These are phyloP conservation scores for Nitzschia inconspicua DNA, from an alignment of 108 stramenopile species.

Conservation along the genomic window DNA sequence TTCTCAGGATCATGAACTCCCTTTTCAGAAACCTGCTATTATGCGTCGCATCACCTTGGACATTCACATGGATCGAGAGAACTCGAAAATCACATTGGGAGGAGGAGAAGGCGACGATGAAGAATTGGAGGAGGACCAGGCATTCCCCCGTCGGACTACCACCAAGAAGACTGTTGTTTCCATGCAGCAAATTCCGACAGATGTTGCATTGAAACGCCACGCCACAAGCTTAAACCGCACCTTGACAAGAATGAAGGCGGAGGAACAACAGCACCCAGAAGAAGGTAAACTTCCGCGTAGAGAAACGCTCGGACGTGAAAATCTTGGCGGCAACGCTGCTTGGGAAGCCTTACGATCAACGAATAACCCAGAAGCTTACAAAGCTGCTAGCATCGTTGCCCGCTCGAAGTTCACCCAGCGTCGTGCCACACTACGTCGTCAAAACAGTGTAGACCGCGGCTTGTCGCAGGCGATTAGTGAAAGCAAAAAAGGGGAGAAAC, in stretches of 20 bases:
- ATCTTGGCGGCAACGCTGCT: neutral
- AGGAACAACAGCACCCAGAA: neutral
- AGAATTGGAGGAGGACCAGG: conserved; percentile 1
- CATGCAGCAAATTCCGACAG: conserved; percentile 3
- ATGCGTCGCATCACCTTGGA: conserved; percentile 25
- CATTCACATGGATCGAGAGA: conserved; percentile 21
- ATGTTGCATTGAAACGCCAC: conserved; percentile 4
- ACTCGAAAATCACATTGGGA: neutral
- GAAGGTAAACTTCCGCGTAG: too few species aligned
- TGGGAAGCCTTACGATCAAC: neutral
- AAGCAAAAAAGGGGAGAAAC: neutral
- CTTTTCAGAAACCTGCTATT: conserved; percentile 19
- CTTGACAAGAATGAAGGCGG: neutral
- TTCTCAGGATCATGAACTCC: conserved; percentile 4
- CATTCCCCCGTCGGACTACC: neutral
- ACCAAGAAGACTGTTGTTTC: conserved; percentile 1
- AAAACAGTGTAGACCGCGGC: too few species aligned
- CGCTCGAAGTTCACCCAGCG: conserved; percentile 2
- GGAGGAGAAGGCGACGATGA: neutral
- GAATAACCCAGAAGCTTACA: neutral
- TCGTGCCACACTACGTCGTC: too few species aligned
- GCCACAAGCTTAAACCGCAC: conserved; percentile 1
- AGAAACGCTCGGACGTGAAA: neutral
- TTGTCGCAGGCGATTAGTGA: too few species aligned
- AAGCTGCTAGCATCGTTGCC: neutral